These are phyloP conservation scores for Starmerella floris DNA, from an alignment of 805 yeast species.

Conservation along the genomic window DNA sequence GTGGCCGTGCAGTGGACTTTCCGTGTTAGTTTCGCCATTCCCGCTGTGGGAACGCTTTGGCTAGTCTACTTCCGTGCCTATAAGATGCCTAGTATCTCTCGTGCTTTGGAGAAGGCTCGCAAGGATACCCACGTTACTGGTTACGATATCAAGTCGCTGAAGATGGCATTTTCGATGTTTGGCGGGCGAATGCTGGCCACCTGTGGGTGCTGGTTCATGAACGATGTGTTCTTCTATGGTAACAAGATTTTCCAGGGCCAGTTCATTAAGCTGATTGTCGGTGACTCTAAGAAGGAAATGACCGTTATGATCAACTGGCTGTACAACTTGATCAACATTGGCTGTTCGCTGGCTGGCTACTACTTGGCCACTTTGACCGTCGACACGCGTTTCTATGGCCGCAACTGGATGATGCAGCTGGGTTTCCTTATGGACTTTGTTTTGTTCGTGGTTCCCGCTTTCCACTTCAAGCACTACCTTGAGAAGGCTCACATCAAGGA, in stretches of 20 bases:
- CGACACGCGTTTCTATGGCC: conserved; percentile 39
- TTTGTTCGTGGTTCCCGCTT: conserved; percentile 45
- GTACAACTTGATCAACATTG: conserved; percentile 35
- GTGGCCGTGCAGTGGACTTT: conserved; percentile 30
- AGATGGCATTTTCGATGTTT: conserved; percentile 22
- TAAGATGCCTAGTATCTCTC: conserved; percentile 28
- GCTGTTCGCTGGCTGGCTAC: conserved; percentile 67
- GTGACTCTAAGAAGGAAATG: conserved; percentile 28
- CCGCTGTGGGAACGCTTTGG: conserved; percentile 31
- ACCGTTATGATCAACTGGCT: conserved; percentile 42
- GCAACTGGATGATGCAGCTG: conserved; percentile 43
- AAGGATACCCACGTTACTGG: conserved; percentile 30
- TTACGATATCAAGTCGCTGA: conserved; percentile 26
- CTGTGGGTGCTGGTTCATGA: conserved; percentile 47
- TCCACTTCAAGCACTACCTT: conserved; percentile 40
- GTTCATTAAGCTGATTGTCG: conserved; percentile 34
- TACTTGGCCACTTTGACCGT: conserved; percentile 44
- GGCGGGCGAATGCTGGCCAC: conserved; percentile 38
- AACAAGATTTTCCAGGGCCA: conserved; percentile 40
- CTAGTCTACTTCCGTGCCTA: conserved; percentile 29
- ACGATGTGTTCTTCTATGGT: conserved; percentile 54
- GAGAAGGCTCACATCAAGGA: conserved; percentile 20
- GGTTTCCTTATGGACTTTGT: conserved; percentile 45
- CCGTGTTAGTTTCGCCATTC: conserved; percentile 29
- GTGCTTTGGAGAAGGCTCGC: conserved; percentile 21